Percentiles rank a stretch among this genome's conserved stretches.
Evolutionary conservation across 2,329 filamentous ascomycete species (phyloP).

Genomic region (Sodiomyces alkalinus): DNA sequence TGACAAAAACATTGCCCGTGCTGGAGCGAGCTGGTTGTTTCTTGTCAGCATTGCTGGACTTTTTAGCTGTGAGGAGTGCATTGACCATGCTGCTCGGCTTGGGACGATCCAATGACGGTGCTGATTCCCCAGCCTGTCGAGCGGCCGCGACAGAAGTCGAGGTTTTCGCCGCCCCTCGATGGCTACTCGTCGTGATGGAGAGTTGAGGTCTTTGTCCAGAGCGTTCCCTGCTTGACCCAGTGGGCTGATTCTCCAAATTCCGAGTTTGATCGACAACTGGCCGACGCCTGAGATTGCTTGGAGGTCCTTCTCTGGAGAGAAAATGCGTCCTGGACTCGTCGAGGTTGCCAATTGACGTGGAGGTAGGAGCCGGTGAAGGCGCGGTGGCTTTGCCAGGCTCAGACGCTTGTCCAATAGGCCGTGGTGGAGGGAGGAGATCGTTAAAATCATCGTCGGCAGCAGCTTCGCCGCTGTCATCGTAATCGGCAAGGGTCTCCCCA

Average conservation of each 20-base stretch:
- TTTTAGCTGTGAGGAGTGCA: background rate
- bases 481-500: conserved; percentile 6
- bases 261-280: no score
- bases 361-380: no score
- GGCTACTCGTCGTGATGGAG: conserved; percentile 11
- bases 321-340: no score
- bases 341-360: no score
- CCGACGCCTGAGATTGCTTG: no score
- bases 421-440: conserved; percentile 6
- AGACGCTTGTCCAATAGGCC: background rate
- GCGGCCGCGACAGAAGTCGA: conserved; percentile 8
- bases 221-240: no score
- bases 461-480: conserved; percentile 5
- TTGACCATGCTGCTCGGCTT: no score
- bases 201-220: no score
- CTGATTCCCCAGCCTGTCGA: conserved; percentile 7
- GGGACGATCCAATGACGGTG: no score
- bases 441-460: conserved; percentile 4
- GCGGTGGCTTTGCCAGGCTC: no score
- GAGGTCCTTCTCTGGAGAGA: no score
- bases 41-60: background rate
- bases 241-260: no score
- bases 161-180: conserved; percentile 20
- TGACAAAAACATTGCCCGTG: conserved; percentile 27
- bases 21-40: background rate